Evolutionary conservation across 2,329 filamentous ascomycete genomes (phyloP).

Genomic region (Thielaviopsis cerberus): DNA sequence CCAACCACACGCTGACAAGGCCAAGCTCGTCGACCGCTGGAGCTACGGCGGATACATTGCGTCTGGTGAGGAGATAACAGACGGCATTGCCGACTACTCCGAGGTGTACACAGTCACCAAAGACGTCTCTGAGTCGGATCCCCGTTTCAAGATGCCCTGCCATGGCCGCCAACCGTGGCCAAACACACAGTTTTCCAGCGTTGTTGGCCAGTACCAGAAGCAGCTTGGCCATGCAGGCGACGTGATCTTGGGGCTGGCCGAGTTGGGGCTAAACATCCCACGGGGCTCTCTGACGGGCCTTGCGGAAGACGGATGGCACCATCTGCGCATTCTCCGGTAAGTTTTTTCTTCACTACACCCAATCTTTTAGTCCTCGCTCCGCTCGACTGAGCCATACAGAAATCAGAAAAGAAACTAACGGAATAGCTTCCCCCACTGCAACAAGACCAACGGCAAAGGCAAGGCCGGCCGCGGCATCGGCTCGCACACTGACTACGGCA

Average conservation of each 20-base stretch:
- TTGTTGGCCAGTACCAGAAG: slow-evolving; percentile 24
- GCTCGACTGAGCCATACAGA: too few species aligned
- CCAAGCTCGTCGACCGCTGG: slow-evolving; percentile 24
- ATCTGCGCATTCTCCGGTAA: slow-evolving; percentile 29
- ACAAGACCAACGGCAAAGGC: slow-evolving; percentile 28
- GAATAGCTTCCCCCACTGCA: slow-evolving; percentile 18
- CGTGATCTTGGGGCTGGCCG: slow-evolving; percentile 27
- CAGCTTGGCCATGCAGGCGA: slow-evolving; percentile 25
- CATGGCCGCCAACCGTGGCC: slow-evolving; percentile 32
- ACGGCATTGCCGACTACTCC: slow-evolving; percentile 31
- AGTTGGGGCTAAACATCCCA: slow-evolving; percentile 25
- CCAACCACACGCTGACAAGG: slow-evolving; percentile 21
- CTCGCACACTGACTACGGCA: slow-evolving; percentile 32
- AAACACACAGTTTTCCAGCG: slow-evolving; percentile 21
- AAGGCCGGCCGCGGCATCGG: slow-evolving; percentile 31
- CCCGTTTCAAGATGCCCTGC: slow-evolving; percentile 29
- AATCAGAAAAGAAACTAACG: too few species aligned
- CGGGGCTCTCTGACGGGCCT: slow-evolving; percentile 23
- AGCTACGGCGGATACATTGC: slow-evolving; percentile 32
- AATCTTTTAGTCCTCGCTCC: too few species aligned
- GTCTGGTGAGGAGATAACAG: slow-evolving; percentile 29
- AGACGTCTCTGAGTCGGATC: slow-evolving; percentile 23
- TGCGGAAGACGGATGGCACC: slow-evolving; percentile 32
- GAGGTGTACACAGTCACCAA: slow-evolving; percentile 35
- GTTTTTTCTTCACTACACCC: background rate